Conservation (phyloP, 768 basidiomycete genomes). For the Holtermannia corniformis region DNA sequence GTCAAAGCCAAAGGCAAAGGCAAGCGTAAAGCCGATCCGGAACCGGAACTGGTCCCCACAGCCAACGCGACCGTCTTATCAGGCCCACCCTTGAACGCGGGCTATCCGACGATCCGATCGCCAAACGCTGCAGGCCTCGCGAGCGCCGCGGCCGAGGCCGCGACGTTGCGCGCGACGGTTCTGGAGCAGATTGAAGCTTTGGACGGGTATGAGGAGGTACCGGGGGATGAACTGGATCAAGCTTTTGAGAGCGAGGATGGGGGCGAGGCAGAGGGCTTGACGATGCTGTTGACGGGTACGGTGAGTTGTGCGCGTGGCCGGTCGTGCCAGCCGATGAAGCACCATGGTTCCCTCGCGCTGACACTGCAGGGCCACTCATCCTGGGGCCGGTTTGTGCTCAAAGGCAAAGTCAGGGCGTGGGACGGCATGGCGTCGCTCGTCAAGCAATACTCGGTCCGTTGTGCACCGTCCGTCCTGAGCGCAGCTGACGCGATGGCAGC, state of each 20-base stretch:
- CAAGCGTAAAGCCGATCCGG: background rate
- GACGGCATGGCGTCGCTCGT: constrained; percentile 40
- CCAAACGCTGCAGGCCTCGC: constrained; percentile 14
- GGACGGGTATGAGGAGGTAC: constrained; percentile 32
- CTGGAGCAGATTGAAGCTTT: constrained; percentile 24
- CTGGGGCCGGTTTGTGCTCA: constrained; percentile 40
- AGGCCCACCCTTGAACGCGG: constrained; percentile 27
- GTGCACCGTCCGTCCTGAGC: background rate
- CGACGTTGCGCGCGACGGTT: constrained; percentile 25
- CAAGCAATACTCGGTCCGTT: constrained; percentile 42
- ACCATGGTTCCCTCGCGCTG: background rate
- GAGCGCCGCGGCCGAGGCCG: constrained; percentile 21
- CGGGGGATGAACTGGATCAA: constrained; percentile 20
- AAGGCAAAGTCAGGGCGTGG: constrained; percentile 39
- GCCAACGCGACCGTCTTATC: constrained; percentile 3
- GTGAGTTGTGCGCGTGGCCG: background rate
- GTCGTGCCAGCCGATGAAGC: background rate
- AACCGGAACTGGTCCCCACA: background rate
- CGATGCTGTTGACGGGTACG: constrained; percentile 37
- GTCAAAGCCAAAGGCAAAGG: constrained; percentile 1
- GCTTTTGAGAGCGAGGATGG: constrained; percentile 10
- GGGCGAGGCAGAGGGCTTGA: constrained; percentile 26
- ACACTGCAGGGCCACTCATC: constrained; percentile 31
- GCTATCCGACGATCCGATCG: constrained; percentile 18
- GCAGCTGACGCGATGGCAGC: background rate